Base-by-base conservation (phyloP, 1,139 yeast genomes). In the Saccharomyces hybrid region DNA sequence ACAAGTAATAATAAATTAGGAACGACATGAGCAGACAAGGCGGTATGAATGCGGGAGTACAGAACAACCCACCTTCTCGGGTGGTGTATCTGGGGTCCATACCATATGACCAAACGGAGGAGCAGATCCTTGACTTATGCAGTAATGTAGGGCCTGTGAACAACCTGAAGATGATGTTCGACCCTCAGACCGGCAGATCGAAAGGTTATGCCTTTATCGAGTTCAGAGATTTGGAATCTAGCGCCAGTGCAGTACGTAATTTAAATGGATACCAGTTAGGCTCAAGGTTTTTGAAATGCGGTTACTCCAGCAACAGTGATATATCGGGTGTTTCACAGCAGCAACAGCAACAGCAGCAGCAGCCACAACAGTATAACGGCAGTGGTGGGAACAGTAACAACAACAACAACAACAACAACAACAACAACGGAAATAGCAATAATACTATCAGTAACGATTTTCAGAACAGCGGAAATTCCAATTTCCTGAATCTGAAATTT, bases 161-260 rank as follows among this genome's bases (percentile, higher is more conserved):
- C 47, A 83, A 81, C 58, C 75, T 89, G 59, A 84, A 86, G 67
- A 77, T 91, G 64, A 78, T 88, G 67, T 88, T 91, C 68, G 98
- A 91, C 69, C 86, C 88, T 48, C 83, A 84, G 56, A 89, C 96
- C 0, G 98, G 98, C 2, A 86, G 85, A 66, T 88, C 96, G 16
- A 89, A 86, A 69, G 98, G 98, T 1, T 88, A 82, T 69, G 97
- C 96, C 2, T 88, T 86, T 63, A 85, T 91, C 21, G 91, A 87
- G 62, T 91, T 87, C 67, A 80, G 78, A 52, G 91, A 79, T 60
- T 64, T 74, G 19, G 96, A 88, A 62, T 87, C 96, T 0, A 96
- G 97, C 1, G 84, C 88, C 1, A 84, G 95, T 14, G 98, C 98
- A 0, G 96, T 90, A 19, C 76, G 98, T 57, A 93, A 91, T 71